Percentiles rank a stretch among this genome's conserved stretches.
phyloP scores from a whole-genome alignment of 1,284 basidiomycete species.

The Amylostereum areolatum region DNA sequence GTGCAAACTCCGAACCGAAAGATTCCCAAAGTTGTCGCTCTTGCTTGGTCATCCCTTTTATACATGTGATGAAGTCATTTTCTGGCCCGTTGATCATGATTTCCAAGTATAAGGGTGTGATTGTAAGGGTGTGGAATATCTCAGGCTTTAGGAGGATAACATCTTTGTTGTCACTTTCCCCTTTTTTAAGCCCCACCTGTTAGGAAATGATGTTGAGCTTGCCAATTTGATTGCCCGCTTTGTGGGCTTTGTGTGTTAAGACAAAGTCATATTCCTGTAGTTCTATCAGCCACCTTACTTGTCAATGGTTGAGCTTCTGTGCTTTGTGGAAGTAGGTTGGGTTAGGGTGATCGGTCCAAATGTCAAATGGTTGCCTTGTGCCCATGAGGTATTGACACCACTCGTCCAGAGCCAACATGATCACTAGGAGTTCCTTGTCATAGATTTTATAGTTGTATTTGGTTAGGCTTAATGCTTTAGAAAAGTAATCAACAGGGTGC shows the following conservation, averaged over 20 bases:
- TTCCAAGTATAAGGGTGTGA: too few relatives aligned
- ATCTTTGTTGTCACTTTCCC: not conserved
- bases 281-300: not conserved
- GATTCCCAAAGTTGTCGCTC: too few relatives aligned
- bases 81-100: too few relatives aligned
- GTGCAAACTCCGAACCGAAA: too few relatives aligned
- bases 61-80: too few relatives aligned
- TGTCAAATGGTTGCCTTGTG: not conserved
- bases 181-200: not conserved
- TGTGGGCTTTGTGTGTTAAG: not conserved
- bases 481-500: conserved; percentile 7
- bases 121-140: too few relatives aligned
- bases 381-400: not conserved
- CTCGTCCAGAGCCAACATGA: conserved; percentile 13
- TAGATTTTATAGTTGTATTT: conserved; percentile 26
- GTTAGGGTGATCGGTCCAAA: not conserved
- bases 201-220: too few relatives aligned
- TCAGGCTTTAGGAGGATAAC: not conserved
- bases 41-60: too few relatives aligned
- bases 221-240: too few relatives aligned
- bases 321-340: not conserved
- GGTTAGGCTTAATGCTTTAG: conserved; percentile 8
- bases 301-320: not conserved
- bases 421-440: conserved; percentile 30
- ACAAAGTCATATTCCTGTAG: not conserved